These are phyloP conservation scores for Dactylellina sp. DNA, from an alignment of 2,329 filamentous ascomycete species.

Conservation along the genomic window DNA sequence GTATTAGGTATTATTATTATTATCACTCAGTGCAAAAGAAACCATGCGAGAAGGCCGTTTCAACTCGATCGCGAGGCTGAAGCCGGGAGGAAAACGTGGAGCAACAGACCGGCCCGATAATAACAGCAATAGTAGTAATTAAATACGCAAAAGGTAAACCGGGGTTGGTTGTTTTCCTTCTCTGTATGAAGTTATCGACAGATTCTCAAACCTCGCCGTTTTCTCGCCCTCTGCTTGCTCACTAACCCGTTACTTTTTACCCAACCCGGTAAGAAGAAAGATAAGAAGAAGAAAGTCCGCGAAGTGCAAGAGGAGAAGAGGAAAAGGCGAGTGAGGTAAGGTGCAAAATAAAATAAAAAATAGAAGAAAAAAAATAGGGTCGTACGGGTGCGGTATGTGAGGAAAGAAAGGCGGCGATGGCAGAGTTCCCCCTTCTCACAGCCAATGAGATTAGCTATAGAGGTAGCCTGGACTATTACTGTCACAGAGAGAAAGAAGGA, in stretches of 20 bases:
- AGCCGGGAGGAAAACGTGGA: constrained; percentile 40
- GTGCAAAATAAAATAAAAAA: constrained; percentile 5
- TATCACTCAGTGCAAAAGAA: constrained; percentile 26
- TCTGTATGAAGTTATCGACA: too few relatives aligned
- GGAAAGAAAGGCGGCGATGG: background rate
- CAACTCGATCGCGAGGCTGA: constrained; percentile 55
- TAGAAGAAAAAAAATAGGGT: background rate
- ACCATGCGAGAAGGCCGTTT: constrained; percentile 51
- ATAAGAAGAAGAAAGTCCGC: background rate
- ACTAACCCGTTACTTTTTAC: constrained; percentile 5
- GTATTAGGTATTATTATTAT: constrained; percentile 25
- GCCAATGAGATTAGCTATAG: constrained; percentile 44
- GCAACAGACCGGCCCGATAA: constrained; percentile 20
- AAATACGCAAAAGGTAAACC: too few relatives aligned
- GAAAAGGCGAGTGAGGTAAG: background rate
- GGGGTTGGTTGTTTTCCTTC: too few relatives aligned
- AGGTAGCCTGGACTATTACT: constrained; percentile 22
- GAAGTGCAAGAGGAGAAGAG: constrained; percentile 9
- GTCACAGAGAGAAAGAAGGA: too few relatives aligned
- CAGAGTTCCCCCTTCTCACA: constrained; percentile 30
- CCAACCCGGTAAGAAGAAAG: background rate
- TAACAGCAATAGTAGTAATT: too few relatives aligned
- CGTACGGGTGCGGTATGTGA: too few relatives aligned
- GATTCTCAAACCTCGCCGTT: constrained; percentile 33
- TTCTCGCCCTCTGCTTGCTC: background rate